Percentiles rank a stretch among this genome's conserved stretches.
Evolutionary conservation across 129 eudicot genomes (phyloP).

Genomic region (Chrysanthemum makinoi): DNA sequence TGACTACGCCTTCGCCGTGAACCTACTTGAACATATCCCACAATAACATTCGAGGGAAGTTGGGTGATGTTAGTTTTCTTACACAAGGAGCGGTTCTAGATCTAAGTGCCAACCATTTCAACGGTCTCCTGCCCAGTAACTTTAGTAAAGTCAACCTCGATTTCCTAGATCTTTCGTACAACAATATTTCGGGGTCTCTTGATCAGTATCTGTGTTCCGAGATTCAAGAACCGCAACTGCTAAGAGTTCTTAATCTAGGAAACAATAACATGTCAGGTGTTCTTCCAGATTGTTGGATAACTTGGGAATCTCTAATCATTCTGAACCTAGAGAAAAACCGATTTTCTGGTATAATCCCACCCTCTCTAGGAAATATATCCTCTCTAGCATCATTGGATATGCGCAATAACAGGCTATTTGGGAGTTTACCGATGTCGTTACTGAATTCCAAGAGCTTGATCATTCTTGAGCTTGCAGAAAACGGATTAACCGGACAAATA

Average conservation of each 20-base stretch:
- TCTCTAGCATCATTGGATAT: conserved; percentile 12
- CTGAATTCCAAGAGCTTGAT: conserved; percentile 17
- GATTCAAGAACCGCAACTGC: neutral
- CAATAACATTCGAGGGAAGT: conserved; percentile 16
- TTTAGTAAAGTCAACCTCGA: neutral
- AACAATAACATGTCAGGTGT: conserved; percentile 35
- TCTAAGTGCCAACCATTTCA: conserved; percentile 22
- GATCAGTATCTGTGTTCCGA: conserved; percentile 21
- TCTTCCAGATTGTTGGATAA: conserved; percentile 35
- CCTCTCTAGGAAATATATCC: conserved; percentile 23
- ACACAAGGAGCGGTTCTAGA: conserved; percentile 9
- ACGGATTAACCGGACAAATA: conserved; percentile 20
- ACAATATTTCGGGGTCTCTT: conserved; percentile 30
- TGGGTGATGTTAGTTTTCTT: conserved; percentile 22
- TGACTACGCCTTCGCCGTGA: neutral
- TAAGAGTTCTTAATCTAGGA: conserved; percentile 32
- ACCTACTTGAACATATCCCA: conserved; percentile 3
- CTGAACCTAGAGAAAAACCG: conserved; percentile 18
- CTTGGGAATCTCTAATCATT: conserved; percentile 21
- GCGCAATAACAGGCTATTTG: conserved; percentile 27
- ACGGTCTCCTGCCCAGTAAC: conserved; percentile 13
- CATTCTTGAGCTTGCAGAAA: conserved; percentile 30
- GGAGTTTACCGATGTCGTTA: conserved; percentile 22
- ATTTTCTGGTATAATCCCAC: conserved; percentile 29
- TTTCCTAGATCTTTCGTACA: conserved; percentile 25